Conservation (phyloP, 371 early-diverging fungal genomes). For the Mortierella sp. region DNA sequence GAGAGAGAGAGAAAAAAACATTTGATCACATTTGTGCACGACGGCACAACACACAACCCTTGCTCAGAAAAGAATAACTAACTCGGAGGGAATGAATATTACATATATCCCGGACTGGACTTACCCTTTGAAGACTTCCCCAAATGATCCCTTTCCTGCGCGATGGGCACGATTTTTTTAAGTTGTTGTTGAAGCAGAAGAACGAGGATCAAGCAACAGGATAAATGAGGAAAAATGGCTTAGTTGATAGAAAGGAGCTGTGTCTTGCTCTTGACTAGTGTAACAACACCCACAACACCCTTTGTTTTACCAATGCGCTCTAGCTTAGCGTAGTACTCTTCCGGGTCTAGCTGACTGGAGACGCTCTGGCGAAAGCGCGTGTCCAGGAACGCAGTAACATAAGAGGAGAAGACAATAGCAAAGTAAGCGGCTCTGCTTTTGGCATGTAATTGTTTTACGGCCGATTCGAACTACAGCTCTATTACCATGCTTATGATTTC, state of each 20-base stretch:
- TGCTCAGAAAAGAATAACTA: not conserved
- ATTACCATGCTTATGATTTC: too few species aligned
- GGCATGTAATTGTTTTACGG: too few species aligned
- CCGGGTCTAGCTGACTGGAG: constrained; percentile 50
- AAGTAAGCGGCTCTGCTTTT: not conserved
- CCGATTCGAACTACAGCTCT: too few species aligned
- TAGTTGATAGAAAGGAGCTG: not conserved
- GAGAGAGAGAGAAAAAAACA: constrained; percentile 3
- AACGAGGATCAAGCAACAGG: not conserved
- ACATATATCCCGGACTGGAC: not conserved
- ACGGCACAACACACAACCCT: not conserved
- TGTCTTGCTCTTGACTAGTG: constrained; percentile 4
- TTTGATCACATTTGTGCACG: constrained; percentile 13
- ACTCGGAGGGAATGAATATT: too few species aligned
- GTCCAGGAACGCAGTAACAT: not conserved
- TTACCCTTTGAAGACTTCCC: constrained; percentile 92
- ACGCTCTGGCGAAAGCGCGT: constrained; percentile 23
- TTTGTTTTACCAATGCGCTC: constrained; percentile 44
- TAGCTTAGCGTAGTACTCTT: constrained; percentile 49
- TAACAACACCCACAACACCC: constrained; percentile 8
- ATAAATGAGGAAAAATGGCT: not conserved
- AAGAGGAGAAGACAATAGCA: not conserved
- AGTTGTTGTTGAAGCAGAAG: too few species aligned
- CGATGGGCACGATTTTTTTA: too few species aligned
- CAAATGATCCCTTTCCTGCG: constrained; percentile 88